Evolutionary conservation across 2,329 filamentous ascomycete genomes (phyloP).

Genomic region (Harringtonia aguacate): DNA sequence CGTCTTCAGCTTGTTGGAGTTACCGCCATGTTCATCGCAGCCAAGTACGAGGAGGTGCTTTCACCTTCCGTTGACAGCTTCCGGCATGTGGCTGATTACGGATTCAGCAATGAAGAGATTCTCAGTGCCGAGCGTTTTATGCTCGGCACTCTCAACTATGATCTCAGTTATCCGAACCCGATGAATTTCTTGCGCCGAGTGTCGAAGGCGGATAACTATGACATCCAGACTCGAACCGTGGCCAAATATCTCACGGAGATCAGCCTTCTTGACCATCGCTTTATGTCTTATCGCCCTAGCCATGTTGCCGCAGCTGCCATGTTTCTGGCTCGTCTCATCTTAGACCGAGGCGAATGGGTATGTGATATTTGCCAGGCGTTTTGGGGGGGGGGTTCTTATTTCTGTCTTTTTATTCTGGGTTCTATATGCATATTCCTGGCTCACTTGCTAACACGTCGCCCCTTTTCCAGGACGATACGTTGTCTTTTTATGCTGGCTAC

Average conservation of each 20-base stretch:
- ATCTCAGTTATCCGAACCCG: constrained; percentile 96
- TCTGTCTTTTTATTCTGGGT: background rate
- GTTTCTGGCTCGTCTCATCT: constrained; percentile 84
- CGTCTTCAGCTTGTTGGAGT: constrained; percentile 94
- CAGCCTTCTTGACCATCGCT: constrained; percentile 86
- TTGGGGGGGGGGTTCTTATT: background rate
- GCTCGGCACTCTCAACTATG: constrained; percentile 83
- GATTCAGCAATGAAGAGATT: constrained; percentile 91
- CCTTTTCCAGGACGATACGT: constrained; percentile 45
- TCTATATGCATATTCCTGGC: constrained; percentile 4
- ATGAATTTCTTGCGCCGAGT: constrained; percentile 99
- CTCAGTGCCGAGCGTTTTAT: constrained; percentile 95
- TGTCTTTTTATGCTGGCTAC: constrained; percentile 88
- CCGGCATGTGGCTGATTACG: constrained; percentile 91
- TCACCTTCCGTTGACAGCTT: constrained; percentile 97
- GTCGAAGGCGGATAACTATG: constrained; percentile 98
- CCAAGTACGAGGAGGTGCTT: constrained; percentile 97
- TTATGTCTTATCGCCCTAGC: constrained; percentile 82
- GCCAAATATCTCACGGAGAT: constrained; percentile 98
- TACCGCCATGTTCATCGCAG: constrained; percentile 98
- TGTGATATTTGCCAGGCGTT: too few relatives aligned
- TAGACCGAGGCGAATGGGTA: constrained; percentile 88
- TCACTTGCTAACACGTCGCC: constrained; percentile 1
- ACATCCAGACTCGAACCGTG: constrained; percentile 92
- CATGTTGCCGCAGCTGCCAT: constrained; percentile 87